Evolutionary conservation across 306 rosid genomes (phyloP).

Genomic region (Elaeagnus macrophylla): DNA sequence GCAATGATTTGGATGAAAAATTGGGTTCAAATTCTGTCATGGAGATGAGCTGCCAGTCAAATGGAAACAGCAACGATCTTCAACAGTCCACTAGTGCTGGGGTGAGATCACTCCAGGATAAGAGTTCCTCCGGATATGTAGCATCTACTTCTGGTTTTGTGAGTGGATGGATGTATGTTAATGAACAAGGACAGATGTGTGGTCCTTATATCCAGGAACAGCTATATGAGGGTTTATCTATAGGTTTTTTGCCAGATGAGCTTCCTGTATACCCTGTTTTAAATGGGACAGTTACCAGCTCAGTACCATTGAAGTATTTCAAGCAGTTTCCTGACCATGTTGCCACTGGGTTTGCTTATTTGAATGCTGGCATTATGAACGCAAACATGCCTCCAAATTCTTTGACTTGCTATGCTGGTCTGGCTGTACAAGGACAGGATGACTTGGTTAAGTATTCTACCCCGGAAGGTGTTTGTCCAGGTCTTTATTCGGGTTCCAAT

Average conservation of each 20-base stretch:
- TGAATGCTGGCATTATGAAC: conserved; percentile 33
- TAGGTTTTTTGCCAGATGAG: conserved; percentile 85
- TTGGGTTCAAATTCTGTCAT: conserved; percentile 27
- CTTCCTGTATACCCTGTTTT: conserved; percentile 83
- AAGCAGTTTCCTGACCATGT: conserved; percentile 89
- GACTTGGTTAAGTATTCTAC: conserved; percentile 26
- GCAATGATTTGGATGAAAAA: conserved; percentile 34
- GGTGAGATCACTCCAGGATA: conserved; percentile 32
- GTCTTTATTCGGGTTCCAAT: conserved; percentile 26
- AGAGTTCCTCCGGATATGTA: conserved; percentile 18
- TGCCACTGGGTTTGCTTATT: conserved; percentile 66
- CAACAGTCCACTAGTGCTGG: conserved; percentile 32
- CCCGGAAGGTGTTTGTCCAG: conserved; percentile 25
- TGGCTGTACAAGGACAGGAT: conserved; percentile 22
- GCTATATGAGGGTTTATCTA: conserved; percentile 66
- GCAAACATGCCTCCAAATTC: conserved; percentile 24
- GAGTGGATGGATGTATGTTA: conserved; percentile 95
- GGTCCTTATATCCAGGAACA: conserved; percentile 92
- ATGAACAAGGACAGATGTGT: conserved; percentile 83
- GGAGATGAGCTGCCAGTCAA: conserved; percentile 61
- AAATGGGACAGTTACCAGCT: conserved; percentile 49
- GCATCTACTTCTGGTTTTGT: conserved; percentile 27
- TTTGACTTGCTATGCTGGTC: conserved; percentile 29
- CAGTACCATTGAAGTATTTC: conserved; percentile 88
- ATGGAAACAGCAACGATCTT: conserved; percentile 33